Base-by-base conservation (phyloP, 148 eudicot genomes). In the Beta vulgaris region DNA sequence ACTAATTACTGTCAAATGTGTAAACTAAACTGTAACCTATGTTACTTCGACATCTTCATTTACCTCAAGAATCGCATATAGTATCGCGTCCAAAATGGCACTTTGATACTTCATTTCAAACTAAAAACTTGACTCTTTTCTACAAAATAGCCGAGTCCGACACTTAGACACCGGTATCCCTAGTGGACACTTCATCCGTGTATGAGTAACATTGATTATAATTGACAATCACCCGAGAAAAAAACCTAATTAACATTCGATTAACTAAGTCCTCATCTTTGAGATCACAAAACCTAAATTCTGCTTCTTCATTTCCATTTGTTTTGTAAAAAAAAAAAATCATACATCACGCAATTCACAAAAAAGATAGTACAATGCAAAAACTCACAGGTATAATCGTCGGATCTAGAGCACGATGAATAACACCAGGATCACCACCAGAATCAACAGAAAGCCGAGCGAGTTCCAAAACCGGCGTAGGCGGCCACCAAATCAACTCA, bases 381-480 rank as follows among this genome's bases (percentile, higher is more conserved):
- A 12, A 40, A 71, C 90, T 83, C 37, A 91, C 97, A 21, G 85
- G 76, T 19, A 95, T 84, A 6, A 85, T 35, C 2, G 91, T 78
- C 0, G 98, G 98, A 72, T 95, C 96, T 44, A 95, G 85, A 2
- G 82, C 78, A 18, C 87, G 84, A 44, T 82, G 77, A 77, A 95
- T 77, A 67, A 83, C 81, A 21, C 58, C 92, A 1, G 89, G 87
- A 77, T 95, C 92, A 25, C 86, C 97, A 1, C 91, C 96, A 37
- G 97, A 90, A 48, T 95, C 96, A 73, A 95, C 78, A 2, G 91
- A 91, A 12, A 95, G 84, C 1, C 90, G 86, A 40, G 96, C 99
- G 26, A 92, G 88, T 72, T 95, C 97, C 87, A 87, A 25, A 36
- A 95, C 90, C 18, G 91, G 72, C 26, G 67, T 49, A 28, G 97